These are phyloP conservation scores for Mucor ambiguus DNA, from an alignment of 371 early-diverging fungal genomes.

Conservation along the genomic window DNA sequence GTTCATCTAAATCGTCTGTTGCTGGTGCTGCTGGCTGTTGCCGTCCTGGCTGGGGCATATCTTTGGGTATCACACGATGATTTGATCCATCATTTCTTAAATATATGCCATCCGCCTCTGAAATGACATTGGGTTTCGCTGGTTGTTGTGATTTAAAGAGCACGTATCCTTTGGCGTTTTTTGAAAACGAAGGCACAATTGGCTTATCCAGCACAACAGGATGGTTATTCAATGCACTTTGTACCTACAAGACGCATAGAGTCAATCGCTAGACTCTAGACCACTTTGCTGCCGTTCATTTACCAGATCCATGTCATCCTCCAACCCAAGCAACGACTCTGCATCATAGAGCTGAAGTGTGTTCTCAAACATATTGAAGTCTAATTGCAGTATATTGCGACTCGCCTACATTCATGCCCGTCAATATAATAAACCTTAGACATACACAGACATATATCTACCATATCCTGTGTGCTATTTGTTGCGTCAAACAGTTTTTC, in stretches of 20 bases:
- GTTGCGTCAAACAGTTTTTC: slow-evolving; percentile 36
- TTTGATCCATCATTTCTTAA: slow-evolving; percentile 41
- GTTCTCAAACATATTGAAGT: slow-evolving; percentile 34
- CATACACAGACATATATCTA: not conserved
- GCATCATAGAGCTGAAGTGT: slow-evolving; percentile 27
- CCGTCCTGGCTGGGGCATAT: not conserved
- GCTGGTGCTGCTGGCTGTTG: not conserved
- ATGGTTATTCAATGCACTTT: slow-evolving; percentile 27
- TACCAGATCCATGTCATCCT: slow-evolving; percentile 30
- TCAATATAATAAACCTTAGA: not conserved
- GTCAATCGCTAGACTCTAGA: too few relatives aligned
- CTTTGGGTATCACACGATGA: slow-evolving; percentile 11
- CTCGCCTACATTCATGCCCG: slow-evolving; percentile 13
- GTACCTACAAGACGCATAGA: slow-evolving; percentile 15
- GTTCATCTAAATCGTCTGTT: slow-evolving; percentile 29
- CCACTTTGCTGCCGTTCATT: not conserved
- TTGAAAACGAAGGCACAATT: slow-evolving; percentile 44
- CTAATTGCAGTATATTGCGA: slow-evolving; percentile 34
- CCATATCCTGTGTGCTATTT: slow-evolving; percentile 8
- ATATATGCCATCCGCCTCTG: slow-evolving; percentile 40
- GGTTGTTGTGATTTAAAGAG: slow-evolving; percentile 37
- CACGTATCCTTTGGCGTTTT: slow-evolving; percentile 41
- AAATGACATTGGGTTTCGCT: slow-evolving; percentile 11
- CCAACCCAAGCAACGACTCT: slow-evolving; percentile 27
- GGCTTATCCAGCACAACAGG: slow-evolving; percentile 38